Evolutionary conservation across 2,329 filamentous ascomycete species (phyloP), one percentile per base, ranked within the genome.

Genomic region (Setomelanomma holmii): DNA sequence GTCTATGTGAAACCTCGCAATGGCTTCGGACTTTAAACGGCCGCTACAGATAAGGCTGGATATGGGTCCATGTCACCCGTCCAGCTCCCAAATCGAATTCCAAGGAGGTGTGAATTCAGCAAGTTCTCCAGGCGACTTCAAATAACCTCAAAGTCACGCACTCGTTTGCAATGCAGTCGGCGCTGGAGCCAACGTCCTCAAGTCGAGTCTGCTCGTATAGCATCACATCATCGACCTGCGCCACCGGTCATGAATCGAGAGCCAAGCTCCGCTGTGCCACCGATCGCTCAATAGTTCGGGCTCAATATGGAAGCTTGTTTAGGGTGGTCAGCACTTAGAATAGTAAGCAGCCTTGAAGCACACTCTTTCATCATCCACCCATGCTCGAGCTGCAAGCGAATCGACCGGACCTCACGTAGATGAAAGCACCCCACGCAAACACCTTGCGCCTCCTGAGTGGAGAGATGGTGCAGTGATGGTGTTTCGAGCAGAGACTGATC

Each of bases 261-360:
- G 22, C 44, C 44, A 40, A 45, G 34, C 49, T 55, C 8, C 40
- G 40, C 50, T 38, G 53, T 55, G 50, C 53, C 27, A 52, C 49
- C 22, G 40, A 42, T 21, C 40, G 40, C 46, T 44, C 40, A 41
- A 51, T 45, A 40, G 21, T 41, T 24, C 23, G 24, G 40, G 46
- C 14, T 63, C 52, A 55, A 60, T 57, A 56, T 59, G 53, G 53
- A 57, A 62, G 63, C 56, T 67, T 49, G 63, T 54, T 17, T 23
- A 49, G 42, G 50, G 61, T 51, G 40, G 62, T 66, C 61, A 65
- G 61, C 61, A 66, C 56, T 60, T 43, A 57, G 58, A 55, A 54
- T 49, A 61, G 50, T 61, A 55, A 64, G 64, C 65, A 51, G 53
- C 42, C 53, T 55, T 35, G 45, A 39, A 50, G 40, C 46, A 43